phyloP scores from a whole-genome alignment of 108 stramenopile species.

The Schizochytrium sp. region DNA sequence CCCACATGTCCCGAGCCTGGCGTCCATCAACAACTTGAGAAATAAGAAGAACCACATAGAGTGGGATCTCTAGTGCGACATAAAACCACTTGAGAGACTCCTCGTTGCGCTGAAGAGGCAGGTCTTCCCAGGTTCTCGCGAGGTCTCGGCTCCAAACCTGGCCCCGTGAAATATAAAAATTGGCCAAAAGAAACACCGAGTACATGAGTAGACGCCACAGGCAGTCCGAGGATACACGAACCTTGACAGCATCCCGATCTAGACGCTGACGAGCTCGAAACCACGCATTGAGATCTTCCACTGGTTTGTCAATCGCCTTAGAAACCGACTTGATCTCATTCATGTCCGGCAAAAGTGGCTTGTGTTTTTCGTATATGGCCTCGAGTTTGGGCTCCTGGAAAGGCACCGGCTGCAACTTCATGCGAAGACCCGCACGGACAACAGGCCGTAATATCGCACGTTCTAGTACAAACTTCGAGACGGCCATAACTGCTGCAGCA shows the following conservation, averaged over 20 bases:
- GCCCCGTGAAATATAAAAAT: slow-evolving; percentile 1
- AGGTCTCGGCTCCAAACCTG: slow-evolving; percentile 4
- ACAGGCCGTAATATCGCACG: slow-evolving; percentile 4
- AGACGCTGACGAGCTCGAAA: slow-evolving; percentile 20
- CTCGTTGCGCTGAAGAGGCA: slow-evolving; percentile 46
- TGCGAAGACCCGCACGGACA: not conserved
- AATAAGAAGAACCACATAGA: slow-evolving; percentile 31
- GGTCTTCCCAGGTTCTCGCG: slow-evolving; percentile 20
- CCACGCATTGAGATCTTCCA: slow-evolving; percentile 22
- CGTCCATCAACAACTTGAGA: not conserved
- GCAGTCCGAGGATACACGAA: not conserved
- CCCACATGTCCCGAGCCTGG: slow-evolving; percentile 48
- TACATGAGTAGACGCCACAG: slow-evolving; percentile 47
- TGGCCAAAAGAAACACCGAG: not conserved
- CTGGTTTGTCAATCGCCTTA: slow-evolving; percentile 38
- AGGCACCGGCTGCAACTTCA: slow-evolving; percentile 19
- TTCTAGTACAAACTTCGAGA: slow-evolving; percentile 21
- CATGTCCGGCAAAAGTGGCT: slow-evolving; percentile 57
- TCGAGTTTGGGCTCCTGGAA: slow-evolving; percentile 40
- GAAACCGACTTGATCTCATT: slow-evolving; percentile 48
- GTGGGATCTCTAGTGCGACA: slow-evolving; percentile 8
- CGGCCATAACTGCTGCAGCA: slow-evolving; percentile 17
- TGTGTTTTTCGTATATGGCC: slow-evolving; percentile 41
- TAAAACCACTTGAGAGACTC: slow-evolving; percentile 18
- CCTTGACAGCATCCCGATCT: slow-evolving; percentile 45